A percentile compares a stretch with the other conserved stretches of the same genome.
These are phyloP conservation scores for Azolla pinnata DNA, from an alignment of 75 land plant species.

Conservation along the genomic window DNA sequence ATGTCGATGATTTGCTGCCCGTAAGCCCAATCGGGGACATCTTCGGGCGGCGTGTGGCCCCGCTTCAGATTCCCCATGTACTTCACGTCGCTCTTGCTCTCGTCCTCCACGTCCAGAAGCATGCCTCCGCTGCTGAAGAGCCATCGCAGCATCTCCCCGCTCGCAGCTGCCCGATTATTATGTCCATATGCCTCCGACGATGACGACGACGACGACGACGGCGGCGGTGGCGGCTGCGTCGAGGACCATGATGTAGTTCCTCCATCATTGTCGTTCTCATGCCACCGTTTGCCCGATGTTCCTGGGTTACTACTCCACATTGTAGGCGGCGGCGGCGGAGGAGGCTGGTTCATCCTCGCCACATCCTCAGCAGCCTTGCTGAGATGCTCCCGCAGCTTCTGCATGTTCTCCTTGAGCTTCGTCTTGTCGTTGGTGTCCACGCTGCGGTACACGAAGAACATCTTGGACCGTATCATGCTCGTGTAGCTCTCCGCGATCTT, in stretches of 20 bases:
- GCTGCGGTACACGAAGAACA: background rate
- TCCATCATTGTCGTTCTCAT: too few species aligned
- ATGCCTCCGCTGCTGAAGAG: too few species aligned
- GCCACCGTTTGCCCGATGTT: too few species aligned
- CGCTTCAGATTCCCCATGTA: constrained; percentile 2
- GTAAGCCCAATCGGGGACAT: constrained; percentile 3
- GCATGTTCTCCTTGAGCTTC: too few species aligned
- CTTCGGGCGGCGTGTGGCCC: background rate
- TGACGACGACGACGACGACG: too few species aligned
- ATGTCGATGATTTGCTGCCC: background rate
- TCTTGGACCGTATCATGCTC: constrained; percentile 1
- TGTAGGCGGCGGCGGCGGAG: background rate
- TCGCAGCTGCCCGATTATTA: background rate
- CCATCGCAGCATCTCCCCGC: background rate
- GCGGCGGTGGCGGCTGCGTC: too few species aligned
- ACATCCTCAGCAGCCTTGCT: constrained; percentile 6
- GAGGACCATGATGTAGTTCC: too few species aligned
- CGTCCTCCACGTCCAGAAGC: background rate
- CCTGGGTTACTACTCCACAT: too few species aligned
- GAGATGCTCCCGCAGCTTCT: constrained; percentile 6
- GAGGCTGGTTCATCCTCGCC: background rate
- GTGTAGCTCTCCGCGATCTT: constrained; percentile 1
- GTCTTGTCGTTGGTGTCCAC: constrained; percentile 12
- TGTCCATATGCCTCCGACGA: too few species aligned
- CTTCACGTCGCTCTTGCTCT: background rate